Base-by-base conservation (phyloP, 2,329 filamentous ascomycete species). In the Lasiodiplodia sp. region DNA sequence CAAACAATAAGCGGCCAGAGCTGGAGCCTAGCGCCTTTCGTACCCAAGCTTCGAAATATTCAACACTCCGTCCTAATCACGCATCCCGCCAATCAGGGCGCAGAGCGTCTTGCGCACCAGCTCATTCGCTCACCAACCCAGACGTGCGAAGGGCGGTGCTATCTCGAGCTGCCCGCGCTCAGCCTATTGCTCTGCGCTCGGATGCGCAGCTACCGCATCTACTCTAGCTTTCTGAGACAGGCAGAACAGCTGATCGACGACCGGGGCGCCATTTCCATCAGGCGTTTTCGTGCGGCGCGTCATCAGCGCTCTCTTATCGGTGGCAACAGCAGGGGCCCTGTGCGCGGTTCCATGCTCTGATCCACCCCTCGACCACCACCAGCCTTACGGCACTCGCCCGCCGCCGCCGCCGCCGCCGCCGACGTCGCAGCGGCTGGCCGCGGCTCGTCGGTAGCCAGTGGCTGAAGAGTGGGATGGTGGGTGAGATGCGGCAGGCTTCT, bases 401-500 rank as follows among this genome's bases (percentile, higher is more conserved):
- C 25, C 18, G 34, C 40, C 58, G 44, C 58, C 21, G 40, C 37
- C 12, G 56, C 23, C 5, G 16, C 23, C 12, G 40, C 21, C 18
- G 23, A 38, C 38, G 31, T 58, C 34, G 34, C 31, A 11, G 21
- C 55, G 55, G 56, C 12, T 28, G 56, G 56, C 34, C 34, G 7
- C 57, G 57, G 57, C 38, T 60, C 16, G 57, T 8, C 38, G 4
- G 21, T 31, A 38, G 28, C 28, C n/a, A 37, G 58, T 8, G 25
- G 49, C 23, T 18, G 60, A 2, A 52, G 47, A 40, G 60, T 64
- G 60, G 60, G 47, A 64, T 31, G 47, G 47, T 16, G 47, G n/a
- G 53, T 37, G 53, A 25, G 47, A 58, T 51, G 28, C 31, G 65
- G 65, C 65, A 67, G 65, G 65, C 53, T 67, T 67, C 65, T 57